These are phyloP conservation scores for Paramecium sonneborni DNA, from an alignment of 73 alveolate species.

Conservation along the genomic window DNA sequence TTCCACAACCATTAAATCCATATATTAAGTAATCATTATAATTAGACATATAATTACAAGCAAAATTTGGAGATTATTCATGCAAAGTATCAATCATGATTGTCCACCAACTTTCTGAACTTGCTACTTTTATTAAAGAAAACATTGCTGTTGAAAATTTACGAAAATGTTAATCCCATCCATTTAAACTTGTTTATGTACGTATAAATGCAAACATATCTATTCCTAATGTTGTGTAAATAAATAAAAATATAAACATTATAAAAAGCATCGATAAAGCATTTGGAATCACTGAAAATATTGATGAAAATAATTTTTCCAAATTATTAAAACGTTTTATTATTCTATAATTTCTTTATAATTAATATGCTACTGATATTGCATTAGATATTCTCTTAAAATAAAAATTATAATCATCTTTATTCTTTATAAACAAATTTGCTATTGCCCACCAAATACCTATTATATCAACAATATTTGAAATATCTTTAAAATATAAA, in stretches of 20 bases:
- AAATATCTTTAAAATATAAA: conserved; percentile 5
- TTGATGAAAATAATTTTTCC: conserved; percentile 40
- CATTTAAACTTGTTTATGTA: conserved; percentile 47
- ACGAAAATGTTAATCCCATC: conserved; percentile 60
- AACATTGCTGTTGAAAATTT: conserved; percentile 62
- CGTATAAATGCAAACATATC: conserved; percentile 57
- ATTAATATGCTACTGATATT: conserved; percentile 1
- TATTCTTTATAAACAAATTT: background rate
- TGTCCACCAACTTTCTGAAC: conserved; percentile 64
- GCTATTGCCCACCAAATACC: conserved; percentile 32
- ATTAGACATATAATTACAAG: conserved; percentile 30
- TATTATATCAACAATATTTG: conserved; percentile 1
- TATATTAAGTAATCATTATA: conserved; percentile 25
- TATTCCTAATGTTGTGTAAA: conserved; percentile 56
- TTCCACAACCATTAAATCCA: conserved; percentile 67
- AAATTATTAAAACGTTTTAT: conserved; percentile 42
- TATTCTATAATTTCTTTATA: conserved; percentile 30
- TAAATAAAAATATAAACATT: conserved; percentile 38
- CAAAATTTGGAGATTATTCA: conserved; percentile 47
- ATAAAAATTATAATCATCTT: background rate
- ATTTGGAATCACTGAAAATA: conserved; percentile 43
- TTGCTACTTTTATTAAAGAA: conserved; percentile 58
- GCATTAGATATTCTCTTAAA: background rate
- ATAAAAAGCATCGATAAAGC: conserved; percentile 52
- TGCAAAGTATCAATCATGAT: conserved; percentile 46